Evolutionary conservation across 441 rosid genomes (phyloP), one percentile per base, ranked within the genome.

Genomic region (Euphorbia corollata): DNA sequence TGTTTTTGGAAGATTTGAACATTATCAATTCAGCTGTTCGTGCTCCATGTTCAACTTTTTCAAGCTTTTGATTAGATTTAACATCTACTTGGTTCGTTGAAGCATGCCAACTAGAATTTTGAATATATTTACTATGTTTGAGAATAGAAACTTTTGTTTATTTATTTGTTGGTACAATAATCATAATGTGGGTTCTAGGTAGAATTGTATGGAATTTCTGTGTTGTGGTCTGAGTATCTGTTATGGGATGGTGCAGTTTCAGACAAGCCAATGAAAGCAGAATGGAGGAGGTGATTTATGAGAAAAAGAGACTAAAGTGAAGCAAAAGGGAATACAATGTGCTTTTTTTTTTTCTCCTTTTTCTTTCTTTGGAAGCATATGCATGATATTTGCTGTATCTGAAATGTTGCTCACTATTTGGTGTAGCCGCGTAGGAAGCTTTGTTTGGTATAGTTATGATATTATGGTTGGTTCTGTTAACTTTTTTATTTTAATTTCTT

Each of bases 281-380:
- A 86, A 67, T 90, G 92, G 96, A 87, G 79, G 78, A 82, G 94
- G 80, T 90, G 83, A 90, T 64, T 62, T 65, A 39, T 65, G 23
- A 59, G 8, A 6, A 15, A 73, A 65, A 11, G 34, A 54, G 54
- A 15, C 30, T 38, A 24, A 47, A 61, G 68, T 73, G 67, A 71
- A 62, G 73, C 65, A 43, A 73, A 71, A 72, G 58, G 32, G 32
- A 22, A 54, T 15, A 65, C 8, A 7, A 47, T 5, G 32, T 9
- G 61, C 15, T 22, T 64, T 4, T 51, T 36, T 27, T 27, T 27
- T 1, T 27, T 27, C 4, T 27, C 4, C 1, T 27, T 1, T 27
- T 27, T 27, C 54, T 54, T 6, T 47, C 16, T 13, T 47, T 47
- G 19, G 16, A 8, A 8, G 7, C 1, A 20, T 23, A 54, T n/a